A percentile compares a stretch with the other conserved stretches of the same genome.
These are phyloP conservation scores for Turnera subulata DNA, from an alignment of 345 rosid genomes.

Conservation along the genomic window DNA sequence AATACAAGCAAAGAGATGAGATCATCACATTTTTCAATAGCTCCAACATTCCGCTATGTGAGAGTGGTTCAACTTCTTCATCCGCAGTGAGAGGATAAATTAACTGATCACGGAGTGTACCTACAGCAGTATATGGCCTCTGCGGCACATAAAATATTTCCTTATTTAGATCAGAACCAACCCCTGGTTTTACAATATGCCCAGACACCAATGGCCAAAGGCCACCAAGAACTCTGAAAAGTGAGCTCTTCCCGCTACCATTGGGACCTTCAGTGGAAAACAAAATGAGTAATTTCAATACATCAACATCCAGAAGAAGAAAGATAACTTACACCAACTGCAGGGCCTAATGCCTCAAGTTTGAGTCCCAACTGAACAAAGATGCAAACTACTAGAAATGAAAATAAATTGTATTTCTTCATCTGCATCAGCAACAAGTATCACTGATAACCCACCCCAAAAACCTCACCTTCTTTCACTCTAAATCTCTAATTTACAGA, in stretches of 20 bases:
- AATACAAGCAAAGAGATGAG: constrained; percentile 4
- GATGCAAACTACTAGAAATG: no score
- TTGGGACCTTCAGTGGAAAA: constrained; percentile 75
- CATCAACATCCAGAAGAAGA: background rate
- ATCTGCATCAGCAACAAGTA: no score
- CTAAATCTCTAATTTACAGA: no score
- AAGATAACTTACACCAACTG: no score
- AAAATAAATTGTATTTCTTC: no score
- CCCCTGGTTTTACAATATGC: constrained; percentile 92
- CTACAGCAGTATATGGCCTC: constrained; percentile 97
- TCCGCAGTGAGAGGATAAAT: constrained; percentile 89
- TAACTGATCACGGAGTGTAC: constrained; percentile 95
- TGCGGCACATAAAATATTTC: constrained; percentile 98
- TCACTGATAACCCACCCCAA: no score
- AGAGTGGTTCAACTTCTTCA: constrained; percentile 66
- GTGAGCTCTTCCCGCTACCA: constrained; percentile 99
- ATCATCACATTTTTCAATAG: constrained; percentile 76
- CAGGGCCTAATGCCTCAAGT: no score
- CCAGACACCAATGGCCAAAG: constrained; percentile 97
- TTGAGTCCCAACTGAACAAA: no score
- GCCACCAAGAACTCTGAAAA: constrained; percentile 98
- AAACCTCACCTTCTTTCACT: no score
- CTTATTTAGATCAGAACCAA: constrained; percentile 97
- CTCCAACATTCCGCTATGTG: constrained; percentile 75
- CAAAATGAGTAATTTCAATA: constrained; percentile 3